Conservation (phyloP, 805 yeast genomes). For the Metschnikowia santaceciliae region DNA sequence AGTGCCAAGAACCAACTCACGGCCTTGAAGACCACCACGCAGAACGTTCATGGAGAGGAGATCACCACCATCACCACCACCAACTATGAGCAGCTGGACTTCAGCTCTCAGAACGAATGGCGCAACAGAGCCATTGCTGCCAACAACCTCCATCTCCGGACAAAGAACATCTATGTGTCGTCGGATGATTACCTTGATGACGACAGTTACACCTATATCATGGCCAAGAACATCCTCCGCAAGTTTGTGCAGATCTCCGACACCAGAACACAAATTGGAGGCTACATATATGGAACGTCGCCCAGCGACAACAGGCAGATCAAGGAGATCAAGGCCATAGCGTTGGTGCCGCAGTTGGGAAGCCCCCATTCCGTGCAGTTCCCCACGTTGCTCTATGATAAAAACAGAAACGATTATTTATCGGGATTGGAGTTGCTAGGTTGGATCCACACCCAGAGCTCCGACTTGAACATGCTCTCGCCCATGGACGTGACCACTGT, state of each 20-base stretch:
- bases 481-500: conserved; percentile 70
- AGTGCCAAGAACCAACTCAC: conserved; percentile 53
- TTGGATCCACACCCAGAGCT: conserved; percentile 88
- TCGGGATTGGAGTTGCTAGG: conserved; percentile 73
- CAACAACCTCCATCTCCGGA: conserved; percentile 63
- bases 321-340: conserved; percentile 74
- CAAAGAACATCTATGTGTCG: conserved; percentile 67
- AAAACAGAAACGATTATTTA: conserved; percentile 30
- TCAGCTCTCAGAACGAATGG: conserved; percentile 89
- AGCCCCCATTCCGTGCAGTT: conserved; percentile 61
- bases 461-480: conserved; percentile 58
- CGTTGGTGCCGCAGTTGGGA: conserved; percentile 85
- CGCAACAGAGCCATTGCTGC: conserved; percentile 80
- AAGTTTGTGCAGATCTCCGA: conserved; percentile 81
- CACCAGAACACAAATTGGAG: conserved; percentile 77
- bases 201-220: conserved; percentile 59
- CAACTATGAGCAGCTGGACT: conserved; percentile 78
- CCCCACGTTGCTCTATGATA: conserved; percentile 43
- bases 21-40: conserved; percentile 77
- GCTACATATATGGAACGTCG: conserved; percentile 72
- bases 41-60: conserved; percentile 94
- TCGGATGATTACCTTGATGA: conserved; percentile 50
- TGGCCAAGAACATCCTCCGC: conserved; percentile 78
- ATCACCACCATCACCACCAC: conserved; percentile 92
- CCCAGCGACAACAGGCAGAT: conserved; percentile 68